Conservation (phyloP, 106 monocot species). For the Alisma plantagoaquatica region DNA sequence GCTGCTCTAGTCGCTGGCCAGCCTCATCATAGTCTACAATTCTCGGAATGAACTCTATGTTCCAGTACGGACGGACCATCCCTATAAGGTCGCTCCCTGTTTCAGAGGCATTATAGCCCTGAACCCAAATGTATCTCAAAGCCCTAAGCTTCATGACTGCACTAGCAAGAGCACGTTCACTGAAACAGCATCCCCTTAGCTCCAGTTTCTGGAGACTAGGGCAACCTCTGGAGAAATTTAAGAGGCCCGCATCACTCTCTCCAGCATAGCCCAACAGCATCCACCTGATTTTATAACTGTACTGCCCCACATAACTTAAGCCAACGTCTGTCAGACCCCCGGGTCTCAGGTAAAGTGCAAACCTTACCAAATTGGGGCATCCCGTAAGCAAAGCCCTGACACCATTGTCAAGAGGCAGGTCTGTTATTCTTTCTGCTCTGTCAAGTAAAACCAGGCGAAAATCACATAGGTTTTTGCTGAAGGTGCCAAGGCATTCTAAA, state of each 20-base stretch:
- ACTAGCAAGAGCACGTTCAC: slow-evolving; percentile 56
- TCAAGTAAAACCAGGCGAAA: slow-evolving; percentile 76
- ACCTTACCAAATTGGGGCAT: slow-evolving; percentile 63
- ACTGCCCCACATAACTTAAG: slow-evolving; percentile 57
- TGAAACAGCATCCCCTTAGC: slow-evolving; percentile 76
- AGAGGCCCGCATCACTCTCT: slow-evolving; percentile 55
- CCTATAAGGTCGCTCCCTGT: slow-evolving; percentile 38
- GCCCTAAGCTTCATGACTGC: slow-evolving; percentile 43
- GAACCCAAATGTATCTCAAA: slow-evolving; percentile 78
- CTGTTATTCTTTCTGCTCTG: slow-evolving; percentile 46
- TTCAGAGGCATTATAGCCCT: slow-evolving; percentile 62
- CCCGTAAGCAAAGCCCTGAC: slow-evolving; percentile 63
- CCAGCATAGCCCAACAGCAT: slow-evolving; percentile 79
- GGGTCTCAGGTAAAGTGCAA: slow-evolving; percentile 72
- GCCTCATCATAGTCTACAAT: slow-evolving; percentile 2
- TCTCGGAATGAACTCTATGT: slow-evolving; percentile 71
- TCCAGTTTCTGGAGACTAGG: slow-evolving; percentile 68
- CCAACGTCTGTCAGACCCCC: slow-evolving; percentile 74
- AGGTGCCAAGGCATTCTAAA: slow-evolving; percentile 49
- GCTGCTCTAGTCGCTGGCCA: slow-evolving; percentile 21
- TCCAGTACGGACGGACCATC: slow-evolving; percentile 82
- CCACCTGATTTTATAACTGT: slow-evolving; percentile 50
- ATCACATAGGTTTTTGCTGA: slow-evolving; percentile 59
- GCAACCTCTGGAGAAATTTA: slow-evolving; percentile 63
- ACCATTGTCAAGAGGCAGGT: slow-evolving; percentile 81